Percentiles rank a stretch among this genome's conserved stretches.
phyloP scores from a whole-genome alignment of 2,329 filamentous ascomycete species.

The Colletotrichum sp. region DNA sequence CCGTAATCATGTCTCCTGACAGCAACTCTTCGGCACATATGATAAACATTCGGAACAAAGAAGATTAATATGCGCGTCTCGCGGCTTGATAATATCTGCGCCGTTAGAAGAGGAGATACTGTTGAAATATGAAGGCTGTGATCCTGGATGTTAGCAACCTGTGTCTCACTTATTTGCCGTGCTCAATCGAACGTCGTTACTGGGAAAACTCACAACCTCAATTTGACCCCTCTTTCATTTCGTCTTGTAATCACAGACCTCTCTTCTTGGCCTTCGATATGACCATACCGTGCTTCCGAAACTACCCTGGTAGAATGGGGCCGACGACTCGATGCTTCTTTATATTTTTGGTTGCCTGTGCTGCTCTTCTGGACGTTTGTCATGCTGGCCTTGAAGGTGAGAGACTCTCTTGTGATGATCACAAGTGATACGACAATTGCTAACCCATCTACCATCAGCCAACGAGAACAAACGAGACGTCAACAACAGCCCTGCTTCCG shows the following conservation, averaged over 20 bases:
- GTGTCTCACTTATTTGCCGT: neutral
- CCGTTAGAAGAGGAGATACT: fast-evolving
- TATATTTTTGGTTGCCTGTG: neutral
- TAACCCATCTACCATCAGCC: neutral
- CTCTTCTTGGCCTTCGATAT: fast-evolving
- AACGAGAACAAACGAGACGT: neutral
- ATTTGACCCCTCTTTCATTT: fast-evolving
- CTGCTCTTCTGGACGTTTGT: neutral
- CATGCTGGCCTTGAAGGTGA: fast-evolving
- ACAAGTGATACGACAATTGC: neutral
- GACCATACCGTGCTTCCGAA: fast-evolving
- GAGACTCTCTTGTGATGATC: fast-evolving
- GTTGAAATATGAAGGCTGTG: neutral
- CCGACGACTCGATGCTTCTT: neutral
- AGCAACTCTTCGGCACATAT: fast-evolving
- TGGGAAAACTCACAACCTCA: fast-evolving
- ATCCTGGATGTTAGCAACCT: neutral
- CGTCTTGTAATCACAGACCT: neutral
- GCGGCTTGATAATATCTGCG: neutral
- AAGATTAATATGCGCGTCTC: fast-evolving
- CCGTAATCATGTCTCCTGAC: neutral
- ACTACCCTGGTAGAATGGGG: neutral
- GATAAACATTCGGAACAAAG: neutral
- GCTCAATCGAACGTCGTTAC: neutral
- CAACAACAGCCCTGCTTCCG: fast-evolving